Percentiles rank a stretch among this genome's conserved stretches.
Conservation (phyloP, 2,329 filamentous ascomycete species). For the Chaetomium sp. region DNA sequence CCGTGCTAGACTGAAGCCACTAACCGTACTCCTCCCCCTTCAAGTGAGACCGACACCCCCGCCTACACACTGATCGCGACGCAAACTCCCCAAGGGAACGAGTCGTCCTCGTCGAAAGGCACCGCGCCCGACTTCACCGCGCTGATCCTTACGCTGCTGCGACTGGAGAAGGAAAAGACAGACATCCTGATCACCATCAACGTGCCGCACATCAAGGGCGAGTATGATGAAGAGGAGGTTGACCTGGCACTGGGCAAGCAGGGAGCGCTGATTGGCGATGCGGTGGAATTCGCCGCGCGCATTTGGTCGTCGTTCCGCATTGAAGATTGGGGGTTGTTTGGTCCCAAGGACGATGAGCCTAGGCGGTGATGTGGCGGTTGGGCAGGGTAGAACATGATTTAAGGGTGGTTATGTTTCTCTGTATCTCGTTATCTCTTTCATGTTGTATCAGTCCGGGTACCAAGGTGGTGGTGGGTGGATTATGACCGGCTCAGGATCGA, state of each 20-base stretch:
- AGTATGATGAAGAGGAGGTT: conserved; percentile 67
- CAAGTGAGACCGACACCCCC: conserved; percentile 35
- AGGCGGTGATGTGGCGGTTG: no score
- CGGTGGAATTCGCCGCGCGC: conserved; percentile 58
- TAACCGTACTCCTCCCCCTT: no score
- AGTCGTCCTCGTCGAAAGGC: conserved; percentile 25
- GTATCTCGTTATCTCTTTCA: not conserved
- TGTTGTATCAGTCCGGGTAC: no score
- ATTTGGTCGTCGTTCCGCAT: conserved; percentile 71
- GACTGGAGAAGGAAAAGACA: conserved; percentile 67
- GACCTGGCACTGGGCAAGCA: conserved; percentile 58
- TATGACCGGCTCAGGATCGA: no score
- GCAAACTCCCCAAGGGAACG: conserved; percentile 40
- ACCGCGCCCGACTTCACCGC: conserved; percentile 59
- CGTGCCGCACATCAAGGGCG: conserved; percentile 72
- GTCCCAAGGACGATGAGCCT: no score
- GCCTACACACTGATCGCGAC: conserved; percentile 66
- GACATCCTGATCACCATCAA: conserved; percentile 85
- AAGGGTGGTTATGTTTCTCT: not conserved
- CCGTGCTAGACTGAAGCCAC: no score
- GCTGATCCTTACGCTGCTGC: conserved; percentile 69
- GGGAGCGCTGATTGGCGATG: conserved; percentile 61
- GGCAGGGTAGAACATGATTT: not conserved
- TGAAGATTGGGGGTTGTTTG: conserved; percentile 73
- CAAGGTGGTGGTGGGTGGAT: no score